Evolutionary conservation across 2,329 filamentous ascomycete genomes (phyloP), one percentile per base, ranked within the genome.

Genomic region (Cercospora canescens): DNA sequence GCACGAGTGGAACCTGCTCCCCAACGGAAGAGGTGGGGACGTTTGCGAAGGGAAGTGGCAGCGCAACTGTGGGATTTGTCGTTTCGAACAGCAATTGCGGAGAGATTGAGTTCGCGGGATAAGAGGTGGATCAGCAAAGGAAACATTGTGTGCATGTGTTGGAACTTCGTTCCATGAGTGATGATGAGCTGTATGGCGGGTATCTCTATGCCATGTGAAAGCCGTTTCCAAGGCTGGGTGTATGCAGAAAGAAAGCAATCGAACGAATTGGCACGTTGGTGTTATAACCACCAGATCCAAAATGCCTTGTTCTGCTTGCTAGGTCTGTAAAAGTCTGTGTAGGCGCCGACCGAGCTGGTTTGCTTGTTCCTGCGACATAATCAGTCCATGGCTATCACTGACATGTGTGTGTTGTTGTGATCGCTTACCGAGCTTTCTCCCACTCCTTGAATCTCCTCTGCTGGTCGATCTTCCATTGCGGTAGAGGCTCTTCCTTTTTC

Each of bases 71-170:
- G 24, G 66, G 66, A 6, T 68, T 68, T 24, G 55, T 61, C 26
- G 63, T 68, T 11, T 65, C 62, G 2, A 65, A 68, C 26, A 57
- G 66, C 6, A 62, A 66, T n/a, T 68, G 66, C 37, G 66, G 66
- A 18, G 63, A 65, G 39, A 39, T 68, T 24, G 60, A 45, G 11
- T 48, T 66, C n/a, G 65, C 37, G 16, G 54, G 2, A 54, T 63
- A 24, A 58, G n/a, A n/a, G n/a, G n/a, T n/a, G n/a, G n/a, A n/a
- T n/a, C n/a, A n/a, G n/a, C n/a, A n/a, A n/a, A n/a, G n/a, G n/a
- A n/a, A n/a, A n/a, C n/a, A 65, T 34, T 34, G 6, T 34, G 32
- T 9, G 9, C 32, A 9, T 34, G 32, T 9, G 32, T 9, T 34
- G 32, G 32, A 34, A 34, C 6, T 34, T 34, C 6, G 32, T 34